Conservation (phyloP, 106 monocot genomes). For the Dendrobium nobile region DNA sequence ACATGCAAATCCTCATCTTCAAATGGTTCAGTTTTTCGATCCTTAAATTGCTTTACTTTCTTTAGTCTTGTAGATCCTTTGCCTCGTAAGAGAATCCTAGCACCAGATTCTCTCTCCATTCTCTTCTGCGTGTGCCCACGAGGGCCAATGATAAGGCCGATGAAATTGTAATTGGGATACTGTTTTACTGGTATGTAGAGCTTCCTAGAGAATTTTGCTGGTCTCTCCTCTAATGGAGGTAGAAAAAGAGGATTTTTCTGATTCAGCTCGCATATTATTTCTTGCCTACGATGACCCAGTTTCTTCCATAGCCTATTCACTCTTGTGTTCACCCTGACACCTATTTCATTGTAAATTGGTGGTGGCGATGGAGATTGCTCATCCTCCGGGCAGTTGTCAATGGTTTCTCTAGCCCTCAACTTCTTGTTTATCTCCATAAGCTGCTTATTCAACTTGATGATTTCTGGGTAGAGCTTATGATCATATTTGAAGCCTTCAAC, state of each 20-base stretch:
- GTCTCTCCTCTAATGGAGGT: slow-evolving; percentile 13
- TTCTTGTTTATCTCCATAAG: slow-evolving; percentile 18
- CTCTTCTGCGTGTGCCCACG: slow-evolving; percentile 48
- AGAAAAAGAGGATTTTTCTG: slow-evolving; percentile 21
- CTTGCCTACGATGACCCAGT: slow-evolving; percentile 19
- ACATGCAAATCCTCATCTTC: slow-evolving; percentile 61
- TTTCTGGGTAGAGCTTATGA: slow-evolving; percentile 7
- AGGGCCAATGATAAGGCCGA: slow-evolving; percentile 68
- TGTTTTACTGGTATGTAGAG: slow-evolving; percentile 58
- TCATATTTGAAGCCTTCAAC: neutral
- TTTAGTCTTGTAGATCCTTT: slow-evolving; percentile 24
- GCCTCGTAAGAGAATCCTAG: slow-evolving; percentile 52
- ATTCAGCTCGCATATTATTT: slow-evolving; percentile 31
- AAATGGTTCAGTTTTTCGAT: slow-evolving; percentile 4
- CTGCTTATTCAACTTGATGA: slow-evolving; percentile 20
- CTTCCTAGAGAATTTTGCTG: slow-evolving; percentile 36
- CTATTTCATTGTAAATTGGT: slow-evolving; percentile 17
- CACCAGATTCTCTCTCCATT: slow-evolving; percentile 59
- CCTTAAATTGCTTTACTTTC: neutral
- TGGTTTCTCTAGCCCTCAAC: slow-evolving; percentile 8
- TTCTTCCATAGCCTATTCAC: neutral
- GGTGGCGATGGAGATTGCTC: slow-evolving; percentile 25
- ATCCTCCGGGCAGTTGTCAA: slow-evolving; percentile 16
- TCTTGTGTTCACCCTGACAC: slow-evolving; percentile 13
- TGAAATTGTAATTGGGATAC: slow-evolving; percentile 55